Base-by-base conservation (phyloP, 108 stramenopile genomes). In the Hondaea fermentalgiana region DNA sequence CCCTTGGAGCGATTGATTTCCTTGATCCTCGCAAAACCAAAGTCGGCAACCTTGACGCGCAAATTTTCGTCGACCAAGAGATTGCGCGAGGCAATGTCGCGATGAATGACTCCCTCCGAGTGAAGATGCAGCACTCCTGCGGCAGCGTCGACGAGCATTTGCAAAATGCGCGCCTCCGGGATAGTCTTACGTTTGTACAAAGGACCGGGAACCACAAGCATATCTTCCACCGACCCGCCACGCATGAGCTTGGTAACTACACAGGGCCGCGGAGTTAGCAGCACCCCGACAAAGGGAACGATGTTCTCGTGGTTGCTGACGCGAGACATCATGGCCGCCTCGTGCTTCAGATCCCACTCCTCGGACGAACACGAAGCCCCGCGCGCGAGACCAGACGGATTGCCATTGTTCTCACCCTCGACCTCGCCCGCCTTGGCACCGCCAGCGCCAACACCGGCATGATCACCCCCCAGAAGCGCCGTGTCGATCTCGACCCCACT, bases 21-120 rank as follows among this genome's bases (percentile, higher is more conserved):
- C 92, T 92, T 92, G 51, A 91, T 72, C 44, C 92, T 47, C 23
- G 90, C 88, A 42, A 91, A 91, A 6, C 91, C 91, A 43, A 91
- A 91, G 90, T 91, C 91, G 17, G 71, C 59, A 23, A 91, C 90
- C 25, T 89, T 87, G 53, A 91, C 90, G 25, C 88, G 44, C 47
- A 72, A 58, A 29, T 25, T 49, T 28, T 90, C 69, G 71, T 91
- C 91, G 44, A 90, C 71, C n/a, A 91, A 88, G 17, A 92, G 87
- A 87, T 92, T 92, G n/a, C 92, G 59, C 8, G 90, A 72, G 23
- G 92, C 90, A 5, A 92, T 55, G 51, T 92, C 92, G 12, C 90
- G 90, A 90, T 92, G 92, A 51, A 92, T 90, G 8, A 92, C 90
- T 16, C 87, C 87, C 21, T 89, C 90, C 42, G 44, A 35, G 89